Percentiles rank a stretch among this genome's conserved stretches.
phyloP scores from a whole-genome alignment of 805 yeast species.

The Kurtzmaniella fragi region DNA sequence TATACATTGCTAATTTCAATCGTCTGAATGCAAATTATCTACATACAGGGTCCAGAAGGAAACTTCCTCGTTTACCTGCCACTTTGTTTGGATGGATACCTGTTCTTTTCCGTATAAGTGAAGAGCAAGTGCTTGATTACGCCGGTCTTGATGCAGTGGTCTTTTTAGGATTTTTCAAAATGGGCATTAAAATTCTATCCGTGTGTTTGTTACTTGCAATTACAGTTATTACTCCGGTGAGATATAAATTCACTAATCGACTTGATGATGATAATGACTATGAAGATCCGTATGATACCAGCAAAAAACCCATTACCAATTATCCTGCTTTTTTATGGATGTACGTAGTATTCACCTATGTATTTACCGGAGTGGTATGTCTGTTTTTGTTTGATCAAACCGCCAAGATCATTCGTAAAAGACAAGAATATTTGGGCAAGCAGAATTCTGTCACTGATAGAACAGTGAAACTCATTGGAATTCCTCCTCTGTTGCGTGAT shows the following conservation, averaged over 20 bases:
- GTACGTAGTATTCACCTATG: slow-evolving; percentile 81
- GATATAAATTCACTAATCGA: slow-evolving; percentile 78
- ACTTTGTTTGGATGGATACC: slow-evolving; percentile 81
- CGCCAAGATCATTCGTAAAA: slow-evolving; percentile 61
- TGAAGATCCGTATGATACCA: slow-evolving; percentile 2
- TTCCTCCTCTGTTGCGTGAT: slow-evolving; percentile 75
- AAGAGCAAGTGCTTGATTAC: slow-evolving; percentile 72
- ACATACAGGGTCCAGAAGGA: slow-evolving; percentile 40
- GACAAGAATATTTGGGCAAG: slow-evolving; percentile 78
- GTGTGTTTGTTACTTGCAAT: slow-evolving; percentile 67
- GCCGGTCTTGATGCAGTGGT: slow-evolving; percentile 96
- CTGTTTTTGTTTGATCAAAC: slow-evolving; percentile 65
- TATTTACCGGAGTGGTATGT: slow-evolving; percentile 68
- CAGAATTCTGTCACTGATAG: slow-evolving; percentile 90
- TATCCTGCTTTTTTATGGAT: slow-evolving; percentile 70
- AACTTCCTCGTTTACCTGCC: slow-evolving; percentile 55
- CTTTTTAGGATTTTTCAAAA: slow-evolving; percentile 82
- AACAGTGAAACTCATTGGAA: slow-evolving; percentile 82
- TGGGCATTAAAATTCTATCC: slow-evolving; percentile 68
- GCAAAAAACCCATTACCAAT: slow-evolving; percentile 7
- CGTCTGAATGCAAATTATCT: slow-evolving; percentile 39
- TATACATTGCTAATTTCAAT: slow-evolving; percentile 76
- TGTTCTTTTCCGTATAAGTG: slow-evolving; percentile 58
- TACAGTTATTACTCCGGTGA: slow-evolving; percentile 73
- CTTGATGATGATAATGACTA: slow-evolving; percentile 16